phyloP scores from a whole-genome alignment of 306 rosid genomes.

The Ormosia emarginata region DNA sequence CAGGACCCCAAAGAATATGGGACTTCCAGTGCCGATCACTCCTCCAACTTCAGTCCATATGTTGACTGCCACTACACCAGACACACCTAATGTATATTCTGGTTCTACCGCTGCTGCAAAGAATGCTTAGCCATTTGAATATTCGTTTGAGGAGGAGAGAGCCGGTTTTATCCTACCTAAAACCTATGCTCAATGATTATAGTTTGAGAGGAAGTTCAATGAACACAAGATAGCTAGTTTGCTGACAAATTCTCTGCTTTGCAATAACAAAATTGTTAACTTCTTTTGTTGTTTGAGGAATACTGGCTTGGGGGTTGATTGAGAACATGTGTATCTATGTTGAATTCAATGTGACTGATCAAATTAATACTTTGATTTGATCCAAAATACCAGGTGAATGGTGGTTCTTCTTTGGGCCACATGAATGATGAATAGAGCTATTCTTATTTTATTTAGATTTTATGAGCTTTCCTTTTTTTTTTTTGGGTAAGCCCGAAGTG shows the following conservation, averaged over 20 bases:
- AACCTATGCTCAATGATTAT: constrained; percentile 24
- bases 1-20: constrained; percentile 46
- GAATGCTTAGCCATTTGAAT: constrained; percentile 32
- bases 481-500: too few relatives aligned
- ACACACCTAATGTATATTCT: constrained; percentile 27
- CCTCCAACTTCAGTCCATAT: constrained; percentile 50
- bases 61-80: constrained; percentile 51
- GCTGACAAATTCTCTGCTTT: constrained; percentile 18
- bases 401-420: background rate
- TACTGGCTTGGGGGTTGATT: constrained; percentile 8
- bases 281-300: background rate
- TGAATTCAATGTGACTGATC: background rate
- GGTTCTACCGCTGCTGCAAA: constrained; percentile 8
- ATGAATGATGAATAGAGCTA: background rate
- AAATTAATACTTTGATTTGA: background rate
- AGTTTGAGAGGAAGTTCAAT: background rate
- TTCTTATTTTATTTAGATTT: background rate
- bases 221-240: background rate
- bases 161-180: constrained; percentile 37
- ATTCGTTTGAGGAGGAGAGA: constrained; percentile 65
- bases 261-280: background rate
- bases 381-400: background rate
- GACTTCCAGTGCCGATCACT: constrained; percentile 43
- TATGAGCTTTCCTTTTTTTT: background rate
- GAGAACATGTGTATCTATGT: background rate